These are phyloP conservation scores for Candida mattraensis DNA, from an alignment of 805 yeast species.

Conservation along the genomic window DNA sequence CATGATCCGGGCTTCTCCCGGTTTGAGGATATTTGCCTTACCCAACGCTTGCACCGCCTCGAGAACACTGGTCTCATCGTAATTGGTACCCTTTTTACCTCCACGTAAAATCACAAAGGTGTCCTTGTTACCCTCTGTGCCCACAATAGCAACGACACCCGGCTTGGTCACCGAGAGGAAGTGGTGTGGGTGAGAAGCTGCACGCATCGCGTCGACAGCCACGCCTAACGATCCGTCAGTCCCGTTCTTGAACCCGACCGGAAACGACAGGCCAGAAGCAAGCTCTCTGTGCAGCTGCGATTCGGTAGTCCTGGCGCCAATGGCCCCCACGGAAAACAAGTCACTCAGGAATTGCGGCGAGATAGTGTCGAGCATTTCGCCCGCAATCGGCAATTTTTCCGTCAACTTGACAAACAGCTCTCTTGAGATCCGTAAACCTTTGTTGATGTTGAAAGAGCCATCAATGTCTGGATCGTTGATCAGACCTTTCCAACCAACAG, in stretches of 20 bases:
- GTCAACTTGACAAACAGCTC: conserved; percentile 84
- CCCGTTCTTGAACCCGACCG: conserved; percentile 97
- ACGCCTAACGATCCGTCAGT: conserved; percentile 95
- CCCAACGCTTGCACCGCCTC: conserved; percentile 61
- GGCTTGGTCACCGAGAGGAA: conserved; percentile 94
- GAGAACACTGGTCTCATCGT: conserved; percentile 70
- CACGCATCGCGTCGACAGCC: conserved; percentile 90
- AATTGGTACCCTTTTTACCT: conserved; percentile 92
- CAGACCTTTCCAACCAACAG: conserved; percentile 98
- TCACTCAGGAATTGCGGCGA: conserved; percentile 95
- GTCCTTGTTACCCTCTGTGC: conserved; percentile 90
- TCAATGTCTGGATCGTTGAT: conserved; percentile 97
- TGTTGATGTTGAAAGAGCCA: conserved; percentile 88
- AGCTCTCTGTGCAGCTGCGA: conserved; percentile 96
- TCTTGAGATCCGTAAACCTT: conserved; percentile 88
- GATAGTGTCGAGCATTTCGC: conserved; percentile 97
- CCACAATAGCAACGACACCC: conserved; percentile 94
- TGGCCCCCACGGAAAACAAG: conserved; percentile 93
- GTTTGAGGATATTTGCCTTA: conserved; percentile 38
- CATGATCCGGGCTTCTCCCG: conserved; percentile 72
- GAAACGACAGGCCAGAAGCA: conserved; percentile 96
- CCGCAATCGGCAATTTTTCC: conserved; percentile 84
- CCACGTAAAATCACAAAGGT: conserved; percentile 93
- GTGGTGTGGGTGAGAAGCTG: conserved; percentile 92
- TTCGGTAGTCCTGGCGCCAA: conserved; percentile 98